Evolutionary conservation across 768 basidiomycete genomes (phyloP), one percentile per base, ranked within the genome.

Genomic region (Boletus bicolor): DNA sequence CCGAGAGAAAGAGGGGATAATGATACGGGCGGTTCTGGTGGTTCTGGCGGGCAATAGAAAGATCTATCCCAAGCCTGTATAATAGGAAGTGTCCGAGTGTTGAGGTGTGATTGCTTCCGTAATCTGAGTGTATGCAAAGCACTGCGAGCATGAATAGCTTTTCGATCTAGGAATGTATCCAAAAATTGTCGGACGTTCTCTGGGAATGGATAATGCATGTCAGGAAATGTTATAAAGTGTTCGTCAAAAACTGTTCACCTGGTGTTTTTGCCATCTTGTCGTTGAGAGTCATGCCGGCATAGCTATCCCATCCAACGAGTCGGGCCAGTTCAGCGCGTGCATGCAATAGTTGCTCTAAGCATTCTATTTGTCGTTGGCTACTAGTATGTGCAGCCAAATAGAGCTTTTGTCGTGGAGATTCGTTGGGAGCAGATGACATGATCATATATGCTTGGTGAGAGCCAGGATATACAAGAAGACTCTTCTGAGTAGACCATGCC

Each of bases 181-280:
- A 99, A 77, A 72, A 99, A 99, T 44, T 86, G 84, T 57, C 76
- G 77, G 24, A 98, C 96, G 69, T 98, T 93, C 60, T 87, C 93
- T 89, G 26, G 38, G 10, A 26, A 56, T 15, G 21, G 12, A 12
- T 2, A 15, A 44, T 21, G 19, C 15, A 30, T 8, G 53, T 65
- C 37, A 66, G 19, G 15, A 46, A 17, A 46, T 6, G 12, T 1
- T 7, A n/a, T n/a, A 7, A 46, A 54, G 34, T 28, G 26, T 12
- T 17, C 30, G 46, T 28, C n/a, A 45, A 37, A 54, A 36, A 54
- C 6, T 1, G 36, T 80, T 57, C 56, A 91, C 91, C 91, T 50
- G 96, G 95, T 34, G 85, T 89, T 71, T 90, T 93, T 1, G 95
- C 96, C 97, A 99, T 99, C 75, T 97, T 99, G 72, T 98, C 95